Evolutionary conservation across 257 asterid species (phyloP).

Genomic region (Lantana camara): DNA sequence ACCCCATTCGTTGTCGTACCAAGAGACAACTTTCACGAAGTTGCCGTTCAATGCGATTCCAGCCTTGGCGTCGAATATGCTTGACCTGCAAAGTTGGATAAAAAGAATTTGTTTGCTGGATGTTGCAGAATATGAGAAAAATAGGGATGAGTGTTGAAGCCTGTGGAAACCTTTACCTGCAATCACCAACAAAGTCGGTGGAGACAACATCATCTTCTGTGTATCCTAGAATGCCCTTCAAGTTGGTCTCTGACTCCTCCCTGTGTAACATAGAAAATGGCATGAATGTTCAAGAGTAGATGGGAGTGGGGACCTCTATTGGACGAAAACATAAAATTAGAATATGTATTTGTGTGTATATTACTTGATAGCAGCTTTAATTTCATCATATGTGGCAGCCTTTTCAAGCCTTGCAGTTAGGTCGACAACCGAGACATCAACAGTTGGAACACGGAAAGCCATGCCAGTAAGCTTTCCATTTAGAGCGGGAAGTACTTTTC

Average conservation of each 20-base stretch:
- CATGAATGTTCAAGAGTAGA: background rate
- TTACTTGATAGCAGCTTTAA: conserved; percentile 62
- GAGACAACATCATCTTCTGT: conserved; percentile 62
- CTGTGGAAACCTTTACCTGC: conserved; percentile 32
- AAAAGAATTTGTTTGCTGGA: no score
- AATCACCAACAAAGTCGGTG: conserved; percentile 49
- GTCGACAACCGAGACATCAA: conserved; percentile 63
- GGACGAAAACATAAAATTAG: background rate
- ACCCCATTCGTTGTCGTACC: conserved; percentile 78
- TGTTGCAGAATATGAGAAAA: background rate
- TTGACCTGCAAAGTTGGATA: conserved; percentile 49
- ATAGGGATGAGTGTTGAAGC: background rate
- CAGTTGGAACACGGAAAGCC: conserved; percentile 70
- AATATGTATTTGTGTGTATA: background rate
- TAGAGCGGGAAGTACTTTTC: conserved; percentile 61
- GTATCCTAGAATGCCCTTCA: conserved; percentile 59
- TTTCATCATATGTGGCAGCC: conserved; percentile 56
- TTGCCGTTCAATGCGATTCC: conserved; percentile 53
- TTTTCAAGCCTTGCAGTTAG: conserved; percentile 53
- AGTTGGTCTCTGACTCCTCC: conserved; percentile 42
- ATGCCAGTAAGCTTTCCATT: conserved; percentile 65
- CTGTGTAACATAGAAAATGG: conserved; percentile 24
- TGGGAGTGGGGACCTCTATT: background rate
- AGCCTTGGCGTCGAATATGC: conserved; percentile 65
- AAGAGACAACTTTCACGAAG: conserved; percentile 58